Evolutionary conservation across 495 filamentous ascomycete genomes (phyloP).

Genomic region (Rusavskia elegans): DNA sequence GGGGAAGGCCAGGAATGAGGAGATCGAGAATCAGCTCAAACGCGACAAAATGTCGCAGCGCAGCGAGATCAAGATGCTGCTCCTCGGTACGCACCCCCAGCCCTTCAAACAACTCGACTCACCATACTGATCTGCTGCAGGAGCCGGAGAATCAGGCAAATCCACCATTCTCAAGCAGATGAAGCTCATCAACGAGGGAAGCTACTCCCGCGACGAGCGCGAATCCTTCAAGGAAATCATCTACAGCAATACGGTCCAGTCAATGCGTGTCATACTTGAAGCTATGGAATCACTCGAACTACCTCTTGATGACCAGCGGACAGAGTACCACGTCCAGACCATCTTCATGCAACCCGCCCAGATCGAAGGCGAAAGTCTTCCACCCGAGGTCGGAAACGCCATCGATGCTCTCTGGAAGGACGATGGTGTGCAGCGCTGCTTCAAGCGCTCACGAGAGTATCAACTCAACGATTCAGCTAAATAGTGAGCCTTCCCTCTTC

Average conservation of each 20-base stretch:
- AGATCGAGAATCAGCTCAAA: constrained; percentile 97
- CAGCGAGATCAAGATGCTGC: constrained; percentile 98
- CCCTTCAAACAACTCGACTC: not conserved
- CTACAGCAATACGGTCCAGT: constrained; percentile 95
- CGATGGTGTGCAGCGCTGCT: constrained; percentile 87
- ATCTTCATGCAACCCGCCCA: constrained; percentile 93
- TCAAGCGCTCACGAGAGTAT: constrained; percentile 89
- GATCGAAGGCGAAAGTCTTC: constrained; percentile 88
- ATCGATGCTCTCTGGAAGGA: constrained; percentile 92
- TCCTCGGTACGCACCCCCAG: constrained; percentile 57
- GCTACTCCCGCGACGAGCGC: constrained; percentile 39
- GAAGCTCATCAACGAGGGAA: constrained; percentile 50
- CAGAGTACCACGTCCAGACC: constrained; percentile 89
- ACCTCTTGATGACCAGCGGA: constrained; percentile 69
- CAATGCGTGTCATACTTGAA: constrained; percentile 89
- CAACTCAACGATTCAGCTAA: constrained; percentile 94
- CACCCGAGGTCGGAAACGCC: constrained; percentile 83
- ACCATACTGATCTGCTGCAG: constrained; percentile 25
- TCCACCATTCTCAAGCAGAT: constrained; percentile 99
- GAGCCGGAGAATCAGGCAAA: constrained; percentile 98
- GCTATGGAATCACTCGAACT: constrained; percentile 91
- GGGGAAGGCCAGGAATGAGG: constrained; percentile 97
- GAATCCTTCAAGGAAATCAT: constrained; percentile 81
- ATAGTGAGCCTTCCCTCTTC: constrained; percentile 54
- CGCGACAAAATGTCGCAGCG: constrained; percentile 88